Conservation (phyloP, 1,139 yeast genomes). For the Pneumocystis sp. region DNA sequence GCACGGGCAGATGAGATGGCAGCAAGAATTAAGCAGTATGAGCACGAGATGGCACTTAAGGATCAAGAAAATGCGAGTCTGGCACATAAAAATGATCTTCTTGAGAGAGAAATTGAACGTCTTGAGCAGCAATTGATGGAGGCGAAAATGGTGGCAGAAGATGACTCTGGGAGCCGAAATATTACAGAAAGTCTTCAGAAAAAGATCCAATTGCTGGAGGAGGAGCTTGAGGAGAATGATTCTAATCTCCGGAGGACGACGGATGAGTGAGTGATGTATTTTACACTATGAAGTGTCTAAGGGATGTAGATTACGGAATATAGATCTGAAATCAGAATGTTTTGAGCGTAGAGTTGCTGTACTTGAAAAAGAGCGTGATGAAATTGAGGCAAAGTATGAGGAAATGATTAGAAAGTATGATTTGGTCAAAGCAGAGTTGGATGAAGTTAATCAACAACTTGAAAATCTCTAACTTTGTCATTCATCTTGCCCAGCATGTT, state of each 20-base stretch:
- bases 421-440: constrained; percentile 78
- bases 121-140: constrained; percentile 67
- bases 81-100: constrained; percentile 77
- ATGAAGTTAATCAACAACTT: constrained; percentile 84
- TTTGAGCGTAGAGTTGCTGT: constrained; percentile 89
- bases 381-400: constrained; percentile 82
- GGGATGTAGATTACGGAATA: constrained; percentile 47
- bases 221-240: constrained; percentile 86
- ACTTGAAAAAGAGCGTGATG: constrained; percentile 82
- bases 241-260: constrained; percentile 85
- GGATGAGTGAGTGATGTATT: constrained; percentile 34
- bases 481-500: not conserved
- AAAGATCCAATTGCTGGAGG: constrained; percentile 85
- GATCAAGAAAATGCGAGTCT: constrained; percentile 90
- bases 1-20: constrained; percentile 84
- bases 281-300: not conserved
- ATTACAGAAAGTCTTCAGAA: constrained; percentile 59
- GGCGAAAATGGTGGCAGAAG: constrained; percentile 81
- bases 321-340: constrained; percentile 94
- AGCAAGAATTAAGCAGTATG: constrained; percentile 70
- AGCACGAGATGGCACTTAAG: constrained; percentile 79
- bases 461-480: constrained; percentile 29
- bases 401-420: constrained; percentile 70
- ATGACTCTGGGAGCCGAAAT: constrained; percentile 53
- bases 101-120: constrained; percentile 84